phyloP scores from a whole-genome alignment of 768 basidiomycete genomes.

The Candolleomyces aberdarensis region DNA sequence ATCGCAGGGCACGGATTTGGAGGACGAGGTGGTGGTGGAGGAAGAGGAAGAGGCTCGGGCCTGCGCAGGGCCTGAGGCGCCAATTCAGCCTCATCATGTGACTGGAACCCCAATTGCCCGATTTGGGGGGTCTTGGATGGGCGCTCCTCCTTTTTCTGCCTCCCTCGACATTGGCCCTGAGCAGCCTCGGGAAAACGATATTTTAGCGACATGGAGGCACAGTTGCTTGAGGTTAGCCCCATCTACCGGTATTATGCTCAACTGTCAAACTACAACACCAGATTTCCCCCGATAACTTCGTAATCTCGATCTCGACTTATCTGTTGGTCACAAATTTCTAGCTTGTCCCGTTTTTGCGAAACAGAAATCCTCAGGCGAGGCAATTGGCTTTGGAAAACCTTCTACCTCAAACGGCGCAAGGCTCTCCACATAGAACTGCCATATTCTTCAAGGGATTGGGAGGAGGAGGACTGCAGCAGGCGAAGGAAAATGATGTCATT shows the following conservation, averaged over 20 bases:
- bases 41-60: not conserved
- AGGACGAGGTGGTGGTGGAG: not conserved
- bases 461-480: constrained; percentile 52
- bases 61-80: not conserved
- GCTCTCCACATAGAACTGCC: constrained; percentile 57
- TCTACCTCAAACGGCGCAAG: constrained; percentile 72
- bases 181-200: not conserved
- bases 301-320: not conserved
- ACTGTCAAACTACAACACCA: not conserved
- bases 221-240: constrained; percentile 46
- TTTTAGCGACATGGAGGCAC: constrained; percentile 35
- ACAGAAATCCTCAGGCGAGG: constrained; percentile 83
- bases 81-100: not conserved
- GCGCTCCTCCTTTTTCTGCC: not conserved
- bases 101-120: not conserved
- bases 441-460: constrained; percentile 71
- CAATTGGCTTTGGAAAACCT: constrained; percentile 85
- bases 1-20: not conserved
- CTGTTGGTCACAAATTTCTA: constrained; percentile 25
- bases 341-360: constrained; percentile 82
- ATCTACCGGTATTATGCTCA: not conserved
- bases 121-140: not conserved
- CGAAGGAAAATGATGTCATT: constrained; percentile 65
- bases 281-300: no score
- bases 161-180: not conserved